Conservation (phyloP, 2,329 filamentous ascomycete genomes). For the Neopestalotiopsis sp. region DNA sequence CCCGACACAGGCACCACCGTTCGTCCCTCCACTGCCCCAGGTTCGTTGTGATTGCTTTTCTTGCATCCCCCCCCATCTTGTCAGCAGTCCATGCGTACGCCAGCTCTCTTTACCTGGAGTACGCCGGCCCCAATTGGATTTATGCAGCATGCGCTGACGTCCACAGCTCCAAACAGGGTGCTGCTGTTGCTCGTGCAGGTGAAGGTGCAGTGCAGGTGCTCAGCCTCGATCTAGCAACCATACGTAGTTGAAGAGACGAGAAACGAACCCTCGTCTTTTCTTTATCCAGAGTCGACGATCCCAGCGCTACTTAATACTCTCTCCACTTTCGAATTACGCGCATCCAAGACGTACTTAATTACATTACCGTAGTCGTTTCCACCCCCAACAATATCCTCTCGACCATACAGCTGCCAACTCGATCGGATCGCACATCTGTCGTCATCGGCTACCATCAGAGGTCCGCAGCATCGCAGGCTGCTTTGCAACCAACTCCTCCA, state of each 20-base stretch:
- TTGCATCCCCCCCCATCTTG: background rate
- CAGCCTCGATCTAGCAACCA: slow-evolving; percentile 11
- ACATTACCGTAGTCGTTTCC: background rate
- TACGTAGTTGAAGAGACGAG: background rate
- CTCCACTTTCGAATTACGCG: slow-evolving; percentile 15
- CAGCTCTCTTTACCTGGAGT: slow-evolving; percentile 7
- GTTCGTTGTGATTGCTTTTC: slow-evolving; percentile 1
- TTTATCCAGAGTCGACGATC: slow-evolving; percentile 19
- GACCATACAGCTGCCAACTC: background rate
- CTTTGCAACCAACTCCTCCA: background rate
- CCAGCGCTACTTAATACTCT: background rate
- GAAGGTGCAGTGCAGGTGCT: slow-evolving; percentile 6
- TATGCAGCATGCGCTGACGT: slow-evolving; percentile 52
- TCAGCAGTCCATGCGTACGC: background rate
- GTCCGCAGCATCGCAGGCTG: slow-evolving; percentile 17
- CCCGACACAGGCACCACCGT: background rate
- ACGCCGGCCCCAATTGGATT: slow-evolving; percentile 19
- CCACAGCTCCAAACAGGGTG: slow-evolving; percentile 42
- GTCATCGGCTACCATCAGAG: slow-evolving; percentile 25
- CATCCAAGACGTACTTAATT: background rate
- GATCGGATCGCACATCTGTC: slow-evolving; percentile 26
- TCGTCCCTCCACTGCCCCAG: background rate
- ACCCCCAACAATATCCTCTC: background rate
- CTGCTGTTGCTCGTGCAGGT: slow-evolving; percentile 35
- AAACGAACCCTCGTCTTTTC: slow-evolving; percentile 19